These are phyloP conservation scores for Mortierella sp. DNA, from an alignment of 371 early-diverging fungal species.

Conservation along the genomic window DNA sequence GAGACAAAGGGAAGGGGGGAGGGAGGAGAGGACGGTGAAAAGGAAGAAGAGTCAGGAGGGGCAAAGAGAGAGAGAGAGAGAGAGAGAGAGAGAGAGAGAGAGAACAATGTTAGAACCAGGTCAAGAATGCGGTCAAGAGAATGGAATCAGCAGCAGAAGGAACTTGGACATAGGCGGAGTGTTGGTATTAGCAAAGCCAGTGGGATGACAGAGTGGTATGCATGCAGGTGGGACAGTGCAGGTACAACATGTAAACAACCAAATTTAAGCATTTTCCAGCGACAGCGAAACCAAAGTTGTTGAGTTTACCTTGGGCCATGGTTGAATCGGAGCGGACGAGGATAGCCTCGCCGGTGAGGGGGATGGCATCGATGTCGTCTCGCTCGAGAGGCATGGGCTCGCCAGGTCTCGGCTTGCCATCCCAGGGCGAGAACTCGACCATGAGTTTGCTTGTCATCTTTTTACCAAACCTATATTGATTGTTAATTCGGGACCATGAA, in stretches of 20 bases:
- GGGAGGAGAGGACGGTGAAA: too few species aligned
- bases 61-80: too few species aligned
- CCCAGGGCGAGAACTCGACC: conserved; percentile 28
- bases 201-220: neutral
- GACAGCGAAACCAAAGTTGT: too few species aligned
- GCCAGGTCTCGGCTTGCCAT: conserved; percentile 26
- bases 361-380: conserved; percentile 27
- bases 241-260: neutral
- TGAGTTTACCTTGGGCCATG: conserved; percentile 12
- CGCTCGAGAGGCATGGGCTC: conserved; percentile 34
- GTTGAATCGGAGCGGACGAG: conserved; percentile 18
- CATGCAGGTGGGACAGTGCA: neutral
- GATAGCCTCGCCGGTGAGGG: conserved; percentile 21
- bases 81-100: too few species aligned
- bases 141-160: too few species aligned
- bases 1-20: neutral
- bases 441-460: conserved; percentile 28
- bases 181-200: too few species aligned
- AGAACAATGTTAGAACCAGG: neutral
- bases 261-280: neutral
- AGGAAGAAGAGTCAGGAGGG: too few species aligned
- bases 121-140: too few species aligned
- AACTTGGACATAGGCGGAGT: neutral
- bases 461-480: conserved; percentile 23
- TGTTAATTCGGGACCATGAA: neutral